These are phyloP conservation scores for Carex parvula DNA, from an alignment of 176 grass and related monocot species.

Conservation along the genomic window DNA sequence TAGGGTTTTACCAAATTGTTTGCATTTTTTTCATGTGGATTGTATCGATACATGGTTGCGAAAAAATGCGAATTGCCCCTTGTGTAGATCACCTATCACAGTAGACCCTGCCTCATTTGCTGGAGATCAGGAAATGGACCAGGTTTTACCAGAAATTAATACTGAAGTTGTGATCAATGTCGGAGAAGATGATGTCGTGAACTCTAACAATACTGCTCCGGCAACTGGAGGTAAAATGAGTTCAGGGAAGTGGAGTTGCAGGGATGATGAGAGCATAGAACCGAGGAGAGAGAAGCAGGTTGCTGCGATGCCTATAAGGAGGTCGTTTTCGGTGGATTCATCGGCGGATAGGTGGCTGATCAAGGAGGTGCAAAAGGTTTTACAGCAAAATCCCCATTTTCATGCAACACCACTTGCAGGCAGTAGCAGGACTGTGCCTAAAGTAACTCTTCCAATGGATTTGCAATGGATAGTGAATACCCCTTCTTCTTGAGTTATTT, in stretches of 20 bases:
- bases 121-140: neutral
- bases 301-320: conserved; percentile 34
- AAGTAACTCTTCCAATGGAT: neutral
- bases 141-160: neutral
- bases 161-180: neutral
- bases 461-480: neutral
- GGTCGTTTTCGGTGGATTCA: conserved; percentile 54
- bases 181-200: neutral
- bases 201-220: neutral
- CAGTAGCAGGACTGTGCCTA: conserved; percentile 13
- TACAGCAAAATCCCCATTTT: conserved; percentile 37
- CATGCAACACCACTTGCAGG: conserved; percentile 16
- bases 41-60: conserved; percentile 87
- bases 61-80: conserved; percentile 65
- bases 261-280: conserved; percentile 43
- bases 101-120: neutral
- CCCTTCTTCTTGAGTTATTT: neutral
- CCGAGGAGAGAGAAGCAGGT: conserved; percentile 14
- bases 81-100: conserved; percentile 56
- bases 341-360: conserved; percentile 27
- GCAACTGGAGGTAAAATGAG: neutral
- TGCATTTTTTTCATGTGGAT: conserved; percentile 73
- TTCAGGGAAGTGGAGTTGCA: conserved; percentile 26
- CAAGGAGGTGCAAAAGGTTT: conserved; percentile 46
- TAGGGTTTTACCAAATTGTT: conserved; percentile 61